Conservation (phyloP, 2,329 filamentous ascomycete species). For the Zarea fungicola region DNA sequence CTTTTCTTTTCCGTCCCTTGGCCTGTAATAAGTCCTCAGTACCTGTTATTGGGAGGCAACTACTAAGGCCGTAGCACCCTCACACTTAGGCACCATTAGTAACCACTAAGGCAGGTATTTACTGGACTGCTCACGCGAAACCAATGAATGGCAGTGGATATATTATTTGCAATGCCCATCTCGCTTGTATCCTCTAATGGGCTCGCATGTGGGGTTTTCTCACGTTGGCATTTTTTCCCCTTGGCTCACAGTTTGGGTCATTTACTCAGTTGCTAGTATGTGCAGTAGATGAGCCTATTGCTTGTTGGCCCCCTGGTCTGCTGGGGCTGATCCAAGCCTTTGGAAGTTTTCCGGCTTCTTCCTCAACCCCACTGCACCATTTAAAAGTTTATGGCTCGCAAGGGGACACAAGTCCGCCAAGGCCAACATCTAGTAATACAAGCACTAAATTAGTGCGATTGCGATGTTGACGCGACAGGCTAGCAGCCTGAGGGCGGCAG, state of each 20-base stretch:
- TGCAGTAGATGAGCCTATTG: conserved; percentile 12
- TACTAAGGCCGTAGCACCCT: too few species aligned
- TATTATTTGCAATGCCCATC: conserved; percentile 11
- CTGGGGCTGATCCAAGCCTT: conserved; percentile 4
- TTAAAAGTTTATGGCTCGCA: not conserved
- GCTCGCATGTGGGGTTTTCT: not conserved
- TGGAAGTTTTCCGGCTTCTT: conserved; percentile 13
- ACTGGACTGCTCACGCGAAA: not conserved
- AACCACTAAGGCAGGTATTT: too few species aligned
- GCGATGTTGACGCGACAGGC: too few species aligned
- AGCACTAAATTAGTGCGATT: too few species aligned
- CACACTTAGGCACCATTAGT: too few species aligned
- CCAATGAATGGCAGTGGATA: conserved; percentile 9
- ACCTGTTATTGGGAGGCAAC: too few species aligned
- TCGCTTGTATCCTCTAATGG: not conserved
- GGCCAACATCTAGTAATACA: too few species aligned
- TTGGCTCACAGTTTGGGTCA: conserved; percentile 9
- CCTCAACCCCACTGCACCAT: conserved; percentile 10
- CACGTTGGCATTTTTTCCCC: not conserved
- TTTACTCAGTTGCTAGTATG: too few species aligned
- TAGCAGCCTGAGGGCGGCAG: too few species aligned
- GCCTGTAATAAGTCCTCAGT: too few species aligned
- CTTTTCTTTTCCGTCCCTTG: too few species aligned
- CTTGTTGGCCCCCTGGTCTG: not conserved
- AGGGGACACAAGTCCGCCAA: not conserved